Conservation (phyloP, 2,329 filamentous ascomycete species). For the Graphium sp. region DNA sequence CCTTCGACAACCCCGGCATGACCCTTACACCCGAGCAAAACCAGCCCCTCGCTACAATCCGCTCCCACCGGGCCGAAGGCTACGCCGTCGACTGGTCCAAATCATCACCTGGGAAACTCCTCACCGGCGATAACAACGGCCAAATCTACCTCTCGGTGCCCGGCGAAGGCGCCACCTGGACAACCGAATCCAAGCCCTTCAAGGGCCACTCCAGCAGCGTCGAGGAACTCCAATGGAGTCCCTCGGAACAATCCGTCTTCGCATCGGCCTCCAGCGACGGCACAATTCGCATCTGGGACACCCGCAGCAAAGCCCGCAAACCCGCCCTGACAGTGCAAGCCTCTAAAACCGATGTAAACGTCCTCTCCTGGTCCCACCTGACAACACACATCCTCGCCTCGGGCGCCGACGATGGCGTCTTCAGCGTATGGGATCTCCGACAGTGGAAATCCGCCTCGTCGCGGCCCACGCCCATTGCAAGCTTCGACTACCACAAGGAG, state of each 20-base stretch:
- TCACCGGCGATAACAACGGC: slow-evolving; percentile 85
- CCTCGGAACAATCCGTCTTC: slow-evolving; percentile 83
- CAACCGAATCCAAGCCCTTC: slow-evolving; percentile 72
- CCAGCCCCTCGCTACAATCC: slow-evolving; percentile 74
- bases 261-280: slow-evolving; percentile 88
- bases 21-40: slow-evolving; percentile 67
- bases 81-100: slow-evolving; percentile 98
- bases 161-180: slow-evolving; percentile 76
- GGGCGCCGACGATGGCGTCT: slow-evolving; percentile 82
- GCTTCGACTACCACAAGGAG: slow-evolving; percentile 89
- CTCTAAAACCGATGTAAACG: slow-evolving; percentile 78
- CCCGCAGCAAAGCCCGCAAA: slow-evolving; percentile 75
- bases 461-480: slow-evolving; percentile 68
- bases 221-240: slow-evolving; percentile 95
- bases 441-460: slow-evolving; percentile 62
- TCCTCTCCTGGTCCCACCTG: slow-evolving; percentile 85
- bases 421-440: slow-evolving; percentile 91
- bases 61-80: slow-evolving; percentile 83
- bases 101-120: slow-evolving; percentile 49
- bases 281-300: slow-evolving; percentile 90
- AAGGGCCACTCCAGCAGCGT: slow-evolving; percentile 71
- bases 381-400: slow-evolving; percentile 82
- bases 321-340: slow-evolving; percentile 79
- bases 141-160: slow-evolving; percentile 77
- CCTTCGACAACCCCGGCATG: slow-evolving; percentile 80